Evolutionary conservation across 345 rosid genomes (phyloP), one percentile per base, ranked within the genome.

Genomic region (Abelmoschus esculentus): DNA sequence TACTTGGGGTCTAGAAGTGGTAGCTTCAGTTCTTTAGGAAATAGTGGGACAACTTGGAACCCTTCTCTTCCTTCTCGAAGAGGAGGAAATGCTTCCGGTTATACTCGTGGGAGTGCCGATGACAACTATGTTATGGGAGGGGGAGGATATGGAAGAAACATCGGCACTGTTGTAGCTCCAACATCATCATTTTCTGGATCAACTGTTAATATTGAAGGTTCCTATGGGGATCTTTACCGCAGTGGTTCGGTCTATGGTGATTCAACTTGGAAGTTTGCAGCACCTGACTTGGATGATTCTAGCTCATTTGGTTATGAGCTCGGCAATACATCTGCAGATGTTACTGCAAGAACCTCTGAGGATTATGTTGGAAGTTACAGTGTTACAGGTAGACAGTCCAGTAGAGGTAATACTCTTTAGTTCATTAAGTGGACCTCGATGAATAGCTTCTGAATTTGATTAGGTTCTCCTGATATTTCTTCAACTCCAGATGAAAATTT

Each of bases 361-460:
- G 90, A 83, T 78, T 95, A 81, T 76, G 77, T 83, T n/a, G 87
- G 92, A 75, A 88, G 80, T 78, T 93, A 90, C 82, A 85, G 70
- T 78, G 89, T 77, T 73, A 74, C 89, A 61, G 84, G 81, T 83
- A 85, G 93, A 81, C 93, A 89, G 78, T 36, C 98, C 71, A 81
- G 81, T 85, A 89, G 97, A 90, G 97, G 98, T 93, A 86, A 72
- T 1, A 44, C 42, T 77, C 77, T 54, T 56, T 56, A 38, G 13
- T 46, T 63, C 34, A 22, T 64, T 28, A 64, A 64, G 18, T 64
- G 72, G 86, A 17, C 12, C 28, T 26, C 46, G 7, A 65, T 4
- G 7, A 46, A 46, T 44, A 44, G 69, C 36, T 65, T 65, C 11
- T 26, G 36, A 44, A 46, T 65, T 42, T 64, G 44, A n/a, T 31